Conservation (phyloP, 345 rosid species). For the Brassica juncea region DNA sequence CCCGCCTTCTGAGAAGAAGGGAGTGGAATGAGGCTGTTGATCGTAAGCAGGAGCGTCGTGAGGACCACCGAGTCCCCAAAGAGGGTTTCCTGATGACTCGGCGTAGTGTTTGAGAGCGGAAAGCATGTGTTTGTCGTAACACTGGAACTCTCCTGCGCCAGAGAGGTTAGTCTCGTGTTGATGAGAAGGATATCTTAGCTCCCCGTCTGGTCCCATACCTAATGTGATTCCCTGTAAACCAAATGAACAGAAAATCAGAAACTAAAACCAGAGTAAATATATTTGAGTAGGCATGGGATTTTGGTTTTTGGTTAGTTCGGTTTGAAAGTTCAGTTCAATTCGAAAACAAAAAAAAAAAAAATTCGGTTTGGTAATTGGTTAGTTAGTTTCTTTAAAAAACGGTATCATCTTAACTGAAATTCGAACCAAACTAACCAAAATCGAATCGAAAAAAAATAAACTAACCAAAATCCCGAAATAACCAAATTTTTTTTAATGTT, state of each 20-base stretch:
- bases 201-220: slow-evolving; percentile 88
- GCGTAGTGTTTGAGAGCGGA: slow-evolving; percentile 64
- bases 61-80: slow-evolving; percentile 94
- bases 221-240: slow-evolving; percentile 71
- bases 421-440: too few species aligned
- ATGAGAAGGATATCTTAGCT: slow-evolving; percentile 78
- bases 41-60: slow-evolving; percentile 75
- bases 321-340: too few species aligned
- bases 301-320: too few species aligned
- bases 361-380: too few species aligned
- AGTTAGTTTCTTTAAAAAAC: too few species aligned
- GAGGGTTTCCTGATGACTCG: slow-evolving; percentile 67
- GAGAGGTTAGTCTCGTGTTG: slow-evolving; percentile 32
- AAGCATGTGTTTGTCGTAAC: slow-evolving; percentile 83
- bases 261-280: slow-evolving; percentile 16
- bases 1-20: slow-evolving; percentile 79
- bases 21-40: slow-evolving; percentile 49
- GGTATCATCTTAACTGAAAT: too few species aligned
- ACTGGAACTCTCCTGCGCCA: slow-evolving; percentile 78
- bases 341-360: too few species aligned
- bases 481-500: too few species aligned
- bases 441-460: too few species aligned
- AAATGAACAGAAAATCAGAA: slow-evolving; percentile 8
- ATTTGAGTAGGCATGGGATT: not conserved
- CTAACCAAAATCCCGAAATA: too few species aligned